Conservation (phyloP, 352 stramenopile species). For the Thraustotheca clavata region DNA sequence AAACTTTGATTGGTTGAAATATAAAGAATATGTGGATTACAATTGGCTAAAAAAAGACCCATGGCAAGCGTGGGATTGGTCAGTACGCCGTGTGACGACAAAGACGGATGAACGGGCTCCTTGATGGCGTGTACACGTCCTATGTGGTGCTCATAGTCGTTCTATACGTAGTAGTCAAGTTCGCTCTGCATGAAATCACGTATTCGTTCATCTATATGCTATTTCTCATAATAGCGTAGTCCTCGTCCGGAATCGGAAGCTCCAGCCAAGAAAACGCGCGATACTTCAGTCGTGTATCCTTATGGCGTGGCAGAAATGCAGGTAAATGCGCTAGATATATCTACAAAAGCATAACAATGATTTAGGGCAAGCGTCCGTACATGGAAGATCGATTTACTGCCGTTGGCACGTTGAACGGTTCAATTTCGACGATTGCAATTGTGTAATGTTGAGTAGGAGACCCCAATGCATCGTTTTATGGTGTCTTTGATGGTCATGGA, state of each 20-base stretch:
- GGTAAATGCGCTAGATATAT: constrained; percentile 19
- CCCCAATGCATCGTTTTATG: constrained; percentile 82
- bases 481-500: constrained; percentile 91
- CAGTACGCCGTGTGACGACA: neutral
- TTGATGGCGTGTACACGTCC: constrained; percentile 16
- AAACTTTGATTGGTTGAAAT: too few relatives aligned
- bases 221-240: neutral
- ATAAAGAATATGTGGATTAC: too few relatives aligned
- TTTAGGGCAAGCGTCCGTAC: constrained; percentile 69
- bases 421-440: neutral
- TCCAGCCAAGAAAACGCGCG: constrained; percentile 14
- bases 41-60: neutral
- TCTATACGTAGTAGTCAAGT: constrained; percentile 11
- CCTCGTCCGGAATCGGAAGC: neutral
- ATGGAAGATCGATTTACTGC: constrained; percentile 88
- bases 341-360: neutral
- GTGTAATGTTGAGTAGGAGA: constrained; percentile 32
- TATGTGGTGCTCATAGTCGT: constrained; percentile 16
- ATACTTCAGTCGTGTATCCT: constrained; percentile 63
- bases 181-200: constrained; percentile 13
- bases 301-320: constrained; percentile 81
- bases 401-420: constrained; percentile 58
- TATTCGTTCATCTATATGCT: neutral
- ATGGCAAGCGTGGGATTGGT: neutral
- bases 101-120: constrained; percentile 10